phyloP scores from a whole-genome alignment of 495 filamentous ascomycete genomes.

The Bacidia gigantensis region DNA sequence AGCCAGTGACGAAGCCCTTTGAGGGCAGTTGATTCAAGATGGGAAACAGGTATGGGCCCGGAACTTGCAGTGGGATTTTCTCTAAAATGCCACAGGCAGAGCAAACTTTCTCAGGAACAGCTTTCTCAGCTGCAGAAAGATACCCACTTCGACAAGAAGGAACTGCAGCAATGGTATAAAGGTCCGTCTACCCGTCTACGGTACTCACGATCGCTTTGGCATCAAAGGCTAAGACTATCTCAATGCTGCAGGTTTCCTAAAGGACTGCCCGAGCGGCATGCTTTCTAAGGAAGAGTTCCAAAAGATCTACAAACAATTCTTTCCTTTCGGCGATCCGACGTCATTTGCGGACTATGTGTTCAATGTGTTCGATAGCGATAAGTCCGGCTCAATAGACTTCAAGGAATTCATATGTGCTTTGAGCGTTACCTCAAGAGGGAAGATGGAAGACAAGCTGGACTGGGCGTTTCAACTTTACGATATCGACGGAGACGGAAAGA shows the following conservation, averaged over 20 bases:
- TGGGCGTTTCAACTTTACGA: constrained; percentile 99
- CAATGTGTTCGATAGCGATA: constrained; percentile 96
- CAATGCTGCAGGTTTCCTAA: constrained; percentile 64
- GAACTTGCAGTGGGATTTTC: too few species aligned
- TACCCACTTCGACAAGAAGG: constrained; percentile 99
- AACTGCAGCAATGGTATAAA: constrained; percentile 99
- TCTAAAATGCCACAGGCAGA: constrained; percentile 43
- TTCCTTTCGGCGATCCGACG: constrained; percentile 93
- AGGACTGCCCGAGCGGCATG: constrained; percentile 93
- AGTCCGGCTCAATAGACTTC: constrained; percentile 95
- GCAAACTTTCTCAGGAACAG: constrained; percentile 90
- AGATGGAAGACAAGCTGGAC: constrained; percentile 98
- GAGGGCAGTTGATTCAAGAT: background rate
- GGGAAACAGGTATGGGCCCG: constrained; percentile 3
- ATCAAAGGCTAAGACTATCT: background rate
- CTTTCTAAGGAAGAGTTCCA: constrained; percentile 97
- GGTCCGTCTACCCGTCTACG: constrained; percentile 37
- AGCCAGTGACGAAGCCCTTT: background rate
- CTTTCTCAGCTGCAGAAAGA: constrained; percentile 87
- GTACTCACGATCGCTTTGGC: too few species aligned
- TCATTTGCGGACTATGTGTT: constrained; percentile 98
- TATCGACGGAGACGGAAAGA: constrained; percentile 97
- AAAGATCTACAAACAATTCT: constrained; percentile 99
- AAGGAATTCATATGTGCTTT: constrained; percentile 99
- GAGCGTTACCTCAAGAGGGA: constrained; percentile 89